Evolutionary conservation across 306 rosid genomes (phyloP).

Genomic region (Heteromeles arbutifolia): DNA sequence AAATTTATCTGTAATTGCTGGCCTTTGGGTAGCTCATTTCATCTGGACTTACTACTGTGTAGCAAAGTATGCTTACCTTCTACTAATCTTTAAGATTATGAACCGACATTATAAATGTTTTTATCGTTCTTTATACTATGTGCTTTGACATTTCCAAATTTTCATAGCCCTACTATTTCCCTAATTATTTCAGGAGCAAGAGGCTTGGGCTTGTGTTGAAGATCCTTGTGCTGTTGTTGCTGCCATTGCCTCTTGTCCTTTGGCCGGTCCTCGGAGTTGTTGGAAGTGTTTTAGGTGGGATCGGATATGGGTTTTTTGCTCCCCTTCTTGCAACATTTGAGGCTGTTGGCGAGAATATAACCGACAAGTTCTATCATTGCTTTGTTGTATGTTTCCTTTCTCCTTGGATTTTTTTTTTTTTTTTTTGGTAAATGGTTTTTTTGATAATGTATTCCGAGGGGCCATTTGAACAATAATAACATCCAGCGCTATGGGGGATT

Average conservation of each 20-base stretch:
- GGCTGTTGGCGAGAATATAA: slow-evolving; percentile 45
- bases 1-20: slow-evolving; percentile 53
- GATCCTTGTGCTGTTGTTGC: slow-evolving; percentile 37
- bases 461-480: not conserved
- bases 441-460: not conserved
- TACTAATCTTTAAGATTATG: not conserved
- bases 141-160: no score
- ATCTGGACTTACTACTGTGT: slow-evolving; percentile 66
- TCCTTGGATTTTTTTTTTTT: not conserved
- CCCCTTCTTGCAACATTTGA: slow-evolving; percentile 80
- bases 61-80: slow-evolving; percentile 38
- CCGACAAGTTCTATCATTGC: slow-evolving; percentile 52
- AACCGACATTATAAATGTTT: not conserved
- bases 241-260: slow-evolving; percentile 58
- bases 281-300: slow-evolving; percentile 68
- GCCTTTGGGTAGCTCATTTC: slow-evolving; percentile 70
- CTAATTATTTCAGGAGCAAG: slow-evolving; percentile 46
- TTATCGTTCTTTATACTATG: not conserved
- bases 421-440: not conserved
- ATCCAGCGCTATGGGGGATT: not conserved
- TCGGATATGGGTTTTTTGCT: slow-evolving; percentile 68
- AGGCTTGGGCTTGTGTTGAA: slow-evolving; percentile 60
- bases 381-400: slow-evolving; percentile 42
- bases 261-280: slow-evolving; percentile 53
- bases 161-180: no score